Evolutionary conservation across 129 eudicot species (phyloP).

Genomic region (Pulicaria dysenterica): DNA sequence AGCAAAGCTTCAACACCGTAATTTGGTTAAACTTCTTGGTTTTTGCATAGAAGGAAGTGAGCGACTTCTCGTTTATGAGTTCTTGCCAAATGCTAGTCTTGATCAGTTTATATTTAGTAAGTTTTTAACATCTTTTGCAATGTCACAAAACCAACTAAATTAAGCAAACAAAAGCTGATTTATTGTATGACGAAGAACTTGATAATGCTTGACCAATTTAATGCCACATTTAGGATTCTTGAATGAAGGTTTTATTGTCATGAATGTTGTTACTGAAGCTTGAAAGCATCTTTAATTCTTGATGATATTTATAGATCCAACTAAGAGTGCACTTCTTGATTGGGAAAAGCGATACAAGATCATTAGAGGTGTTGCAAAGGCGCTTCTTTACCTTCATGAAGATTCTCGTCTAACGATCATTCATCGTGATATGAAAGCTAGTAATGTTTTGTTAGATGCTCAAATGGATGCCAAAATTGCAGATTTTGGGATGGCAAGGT

Average conservation of each 20-base stretch:
- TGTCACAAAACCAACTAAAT: not conserved
- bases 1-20: too few species aligned
- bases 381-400: not conserved
- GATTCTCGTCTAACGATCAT: not conserved
- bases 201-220: not conserved
- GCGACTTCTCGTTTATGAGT: too few species aligned
- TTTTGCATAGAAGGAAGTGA: too few species aligned
- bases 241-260: not conserved
- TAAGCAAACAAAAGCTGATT: too few species aligned
- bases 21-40: too few species aligned
- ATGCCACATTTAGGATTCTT: too few species aligned
- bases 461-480: not conserved
- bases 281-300: too few species aligned
- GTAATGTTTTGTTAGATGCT: not conserved
- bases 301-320: not conserved
- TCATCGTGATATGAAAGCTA: conserved; percentile 1
- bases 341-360: too few species aligned
- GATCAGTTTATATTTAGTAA: not conserved
- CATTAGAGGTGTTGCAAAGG: not conserved
- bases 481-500: not conserved
- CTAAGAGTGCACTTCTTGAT: too few species aligned
- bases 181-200: too few species aligned
- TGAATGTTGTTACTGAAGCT: not conserved
- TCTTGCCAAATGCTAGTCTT: not conserved
- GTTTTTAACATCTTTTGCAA: not conserved